A percentile compares a stretch with the other conserved stretches of the same genome.
These are phyloP conservation scores for Neurospora intermedia DNA, from an alignment of 495 filamentous ascomycete species.

Conservation along the genomic window DNA sequence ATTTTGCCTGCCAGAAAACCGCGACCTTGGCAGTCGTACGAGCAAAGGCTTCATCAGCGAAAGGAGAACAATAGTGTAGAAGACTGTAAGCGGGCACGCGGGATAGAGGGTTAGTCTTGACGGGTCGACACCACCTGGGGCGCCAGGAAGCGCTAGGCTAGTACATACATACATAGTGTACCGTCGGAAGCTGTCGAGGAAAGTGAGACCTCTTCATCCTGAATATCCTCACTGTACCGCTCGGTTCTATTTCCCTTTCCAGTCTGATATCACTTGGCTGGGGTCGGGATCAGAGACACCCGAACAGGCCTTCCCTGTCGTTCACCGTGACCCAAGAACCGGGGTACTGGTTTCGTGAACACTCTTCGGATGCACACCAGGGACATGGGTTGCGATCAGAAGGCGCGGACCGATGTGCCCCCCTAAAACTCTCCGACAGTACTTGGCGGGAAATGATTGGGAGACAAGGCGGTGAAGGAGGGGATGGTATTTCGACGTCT, in stretches of 20 bases:
- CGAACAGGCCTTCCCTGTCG: conserved; percentile 24
- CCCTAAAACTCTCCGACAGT: not conserved
- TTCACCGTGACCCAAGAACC: conserved; percentile 13
- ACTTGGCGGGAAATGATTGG: conserved; percentile 8
- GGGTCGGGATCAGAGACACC: conserved; percentile 31
- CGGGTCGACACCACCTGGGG: not conserved
- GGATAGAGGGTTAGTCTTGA: not conserved
- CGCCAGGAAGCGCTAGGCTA: not conserved
- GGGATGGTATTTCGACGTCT: not conserved
- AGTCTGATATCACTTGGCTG: not conserved
- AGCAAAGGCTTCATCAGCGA: too few species aligned
- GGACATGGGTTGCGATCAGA: conserved; percentile 4
- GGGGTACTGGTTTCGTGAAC: conserved; percentile 6
- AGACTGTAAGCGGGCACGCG: not conserved
- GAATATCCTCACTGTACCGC: not conserved
- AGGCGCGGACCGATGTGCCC: not conserved
- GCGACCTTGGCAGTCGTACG: not conserved
- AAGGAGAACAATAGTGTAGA: too few species aligned
- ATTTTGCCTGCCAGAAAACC: not conserved
- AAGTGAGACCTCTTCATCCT: not conserved
- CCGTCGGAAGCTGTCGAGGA: not conserved
- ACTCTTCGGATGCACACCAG: conserved; percentile 5
- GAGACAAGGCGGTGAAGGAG: not conserved
- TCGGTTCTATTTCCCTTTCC: not conserved
- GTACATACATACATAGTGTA: too few species aligned